These are phyloP conservation scores for Irpex sp. DNA, from an alignment of 1,284 basidiomycete species.

Conservation along the genomic window DNA sequence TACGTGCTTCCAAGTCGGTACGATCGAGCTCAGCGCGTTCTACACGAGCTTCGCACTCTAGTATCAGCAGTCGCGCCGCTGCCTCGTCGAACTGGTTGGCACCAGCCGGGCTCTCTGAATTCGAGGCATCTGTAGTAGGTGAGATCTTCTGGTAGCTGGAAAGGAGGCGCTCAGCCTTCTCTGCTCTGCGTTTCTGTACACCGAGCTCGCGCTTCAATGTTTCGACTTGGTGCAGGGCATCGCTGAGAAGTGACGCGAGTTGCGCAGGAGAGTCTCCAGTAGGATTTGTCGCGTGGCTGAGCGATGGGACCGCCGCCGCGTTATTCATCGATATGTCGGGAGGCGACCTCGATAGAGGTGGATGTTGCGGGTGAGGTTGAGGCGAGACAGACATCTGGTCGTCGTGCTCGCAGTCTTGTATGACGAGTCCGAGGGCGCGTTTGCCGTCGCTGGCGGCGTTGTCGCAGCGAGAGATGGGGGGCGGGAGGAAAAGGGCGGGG, in stretches of 20 bases:
- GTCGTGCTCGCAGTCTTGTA: not conserved
- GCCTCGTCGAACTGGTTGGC: conserved; percentile 21
- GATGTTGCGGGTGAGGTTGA: conserved; percentile 8
- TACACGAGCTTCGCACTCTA: conserved; percentile 47
- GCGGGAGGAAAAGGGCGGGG: conserved; percentile 16
- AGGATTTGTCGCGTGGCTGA: conserved; percentile 10
- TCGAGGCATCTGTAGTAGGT: conserved; percentile 12
- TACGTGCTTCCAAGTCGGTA: conserved; percentile 53
- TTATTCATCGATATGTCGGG: conserved; percentile 5
- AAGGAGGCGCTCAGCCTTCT: conserved; percentile 50
- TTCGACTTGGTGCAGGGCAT: conserved; percentile 49
- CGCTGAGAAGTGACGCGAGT: conserved; percentile 53
- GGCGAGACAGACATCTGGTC: conserved; percentile 12
- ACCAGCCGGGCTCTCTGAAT: conserved; percentile 1
- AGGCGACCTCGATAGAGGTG: conserved; percentile 8
- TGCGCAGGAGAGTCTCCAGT: conserved; percentile 38
- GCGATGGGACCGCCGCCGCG: conserved; percentile 1
- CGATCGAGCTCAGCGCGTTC: conserved; percentile 47
- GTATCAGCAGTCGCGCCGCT: conserved; percentile 33
- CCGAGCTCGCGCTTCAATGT: conserved; percentile 46
- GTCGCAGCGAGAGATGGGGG: conserved; percentile 13
- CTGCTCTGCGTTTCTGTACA: conserved; percentile 38
- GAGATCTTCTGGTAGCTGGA: conserved; percentile 27
- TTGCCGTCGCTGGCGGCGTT: conserved; percentile 6
- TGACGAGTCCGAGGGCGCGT: not conserved